Base-by-base conservation (phyloP, 768 basidiomycete species). In the Hydnomerulius pinastri region DNA sequence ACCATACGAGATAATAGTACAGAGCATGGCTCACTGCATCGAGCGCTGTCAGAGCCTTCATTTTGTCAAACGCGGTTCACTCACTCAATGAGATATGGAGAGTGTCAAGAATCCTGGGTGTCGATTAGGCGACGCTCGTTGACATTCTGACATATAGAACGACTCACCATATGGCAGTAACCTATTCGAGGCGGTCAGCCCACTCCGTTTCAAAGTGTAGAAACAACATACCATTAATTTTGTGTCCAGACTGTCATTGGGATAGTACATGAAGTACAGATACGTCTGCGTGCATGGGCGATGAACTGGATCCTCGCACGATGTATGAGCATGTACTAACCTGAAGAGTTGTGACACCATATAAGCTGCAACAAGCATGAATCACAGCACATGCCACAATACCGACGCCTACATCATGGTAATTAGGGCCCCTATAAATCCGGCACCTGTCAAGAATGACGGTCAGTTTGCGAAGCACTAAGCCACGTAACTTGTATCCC, bases 1-100 rank as follows among this genome's bases (percentile, higher is more conserved):
- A 20, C 6, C 68, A 29, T 56, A 78, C 76, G 32, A 76, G 61
- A 53, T 77, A 76, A 53, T 69, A 61, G 53, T 77, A 75, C 46
- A 76, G 68, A 2, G 70, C 55, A 57, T 50, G 55, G 39, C 39
- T 49, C 54, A 57, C 55, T 57, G 9, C 23, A 35, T 20, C 25
- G 10, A 8, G 33, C 24, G 28, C 15, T 17, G 25, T 17, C 13
- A 7, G 20, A 38, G 23, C 8, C 17, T 20, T 25, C 23, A 50
- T 6, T 32, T 41, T 21, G 12, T 27, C 17, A 28, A 20, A 13
- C 6, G 21, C 15, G 27, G 4, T 13, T 33, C 1, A 43, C 53
- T 37, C 33, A 54, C 53, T 54, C 5, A 54, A 18, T 7, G 53
- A 42, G 21, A 54, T 32, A 28, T 54, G 53, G 13, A 50, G 23